phyloP scores from a whole-genome alignment of 1,284 basidiomycete genomes.

The Crucibulum parvulum region DNA sequence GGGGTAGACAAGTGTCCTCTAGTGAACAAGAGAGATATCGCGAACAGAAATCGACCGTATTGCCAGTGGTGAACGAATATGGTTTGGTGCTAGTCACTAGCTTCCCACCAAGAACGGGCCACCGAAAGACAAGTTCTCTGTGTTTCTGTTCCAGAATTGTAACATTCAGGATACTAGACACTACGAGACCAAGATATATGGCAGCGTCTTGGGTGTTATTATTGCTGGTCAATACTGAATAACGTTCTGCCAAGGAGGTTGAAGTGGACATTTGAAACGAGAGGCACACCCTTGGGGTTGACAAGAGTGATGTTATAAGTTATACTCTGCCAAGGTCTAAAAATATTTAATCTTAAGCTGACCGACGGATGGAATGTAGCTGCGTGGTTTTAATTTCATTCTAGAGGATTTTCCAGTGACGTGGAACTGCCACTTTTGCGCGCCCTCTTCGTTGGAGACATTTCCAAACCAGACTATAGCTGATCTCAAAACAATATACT shows the following conservation, averaged over 20 bases:
- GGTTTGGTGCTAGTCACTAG: background rate
- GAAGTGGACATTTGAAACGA: too few species aligned
- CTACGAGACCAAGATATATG: background rate
- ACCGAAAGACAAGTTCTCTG: background rate
- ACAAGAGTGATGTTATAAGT: too few species aligned
- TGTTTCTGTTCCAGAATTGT: background rate
- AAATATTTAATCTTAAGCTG: too few species aligned
- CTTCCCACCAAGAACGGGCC: background rate
- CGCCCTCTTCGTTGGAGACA: too few species aligned
- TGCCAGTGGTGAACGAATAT: background rate
- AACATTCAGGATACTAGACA: background rate
- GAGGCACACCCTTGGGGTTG: too few species aligned
- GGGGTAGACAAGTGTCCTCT: background rate
- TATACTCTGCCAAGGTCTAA: too few species aligned
- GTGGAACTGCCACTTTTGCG: too few species aligned
- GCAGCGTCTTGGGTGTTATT: background rate
- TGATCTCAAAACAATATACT: too few species aligned
- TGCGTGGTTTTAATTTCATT: too few species aligned
- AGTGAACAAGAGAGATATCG: background rate
- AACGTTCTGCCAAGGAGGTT: background rate
- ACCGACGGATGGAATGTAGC: too few species aligned
- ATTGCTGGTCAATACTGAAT: background rate
- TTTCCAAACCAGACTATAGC: too few species aligned
- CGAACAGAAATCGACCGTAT: background rate
- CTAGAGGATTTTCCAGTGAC: too few species aligned